A percentile compares a stretch with the other conserved stretches of the same genome.
These are phyloP conservation scores for Trichophyton verrucosum DNA, from an alignment of 2,329 filamentous ascomycete species.

Conservation along the genomic window DNA sequence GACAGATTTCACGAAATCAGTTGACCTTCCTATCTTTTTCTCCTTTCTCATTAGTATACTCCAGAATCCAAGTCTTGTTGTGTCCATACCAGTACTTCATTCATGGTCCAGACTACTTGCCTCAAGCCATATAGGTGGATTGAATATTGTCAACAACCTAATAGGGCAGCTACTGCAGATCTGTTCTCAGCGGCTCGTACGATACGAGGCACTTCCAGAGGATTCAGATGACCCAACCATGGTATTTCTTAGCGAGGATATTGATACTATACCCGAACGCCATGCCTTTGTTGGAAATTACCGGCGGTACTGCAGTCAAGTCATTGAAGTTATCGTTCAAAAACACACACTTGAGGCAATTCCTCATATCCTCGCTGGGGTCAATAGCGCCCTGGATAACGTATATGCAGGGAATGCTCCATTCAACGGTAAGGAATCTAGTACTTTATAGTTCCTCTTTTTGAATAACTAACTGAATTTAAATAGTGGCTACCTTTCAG, in stretches of 20 bases:
- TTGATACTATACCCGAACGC: constrained; percentile 83
- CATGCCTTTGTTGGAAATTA: constrained; percentile 96
- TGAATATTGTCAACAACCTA: constrained; percentile 45
- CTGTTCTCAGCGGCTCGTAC: constrained; percentile 69
- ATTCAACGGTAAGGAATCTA: constrained; percentile 47
- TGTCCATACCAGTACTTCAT: constrained; percentile 85
- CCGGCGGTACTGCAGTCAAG: constrained; percentile 71
- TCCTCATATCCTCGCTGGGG: constrained; percentile 68
- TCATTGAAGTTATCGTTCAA: constrained; percentile 78
- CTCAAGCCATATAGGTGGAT: constrained; percentile 53
- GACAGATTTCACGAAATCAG: constrained; percentile 48
- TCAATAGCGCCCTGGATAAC: constrained; percentile 60
- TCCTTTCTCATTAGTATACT: constrained; percentile 67
- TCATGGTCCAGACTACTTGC: constrained; percentile 76
- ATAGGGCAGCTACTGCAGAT: constrained; percentile 68
- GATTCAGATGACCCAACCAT: constrained; percentile 69
- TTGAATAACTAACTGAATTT: neutral
- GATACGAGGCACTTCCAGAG: constrained; percentile 76
- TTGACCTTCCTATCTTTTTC: constrained; percentile 63
- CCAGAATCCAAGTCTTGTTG: constrained; percentile 73
- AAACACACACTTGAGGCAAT: constrained; percentile 75
- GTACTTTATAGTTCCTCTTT: neutral
- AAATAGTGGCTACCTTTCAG: constrained; percentile 26
- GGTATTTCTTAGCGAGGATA: constrained; percentile 78
- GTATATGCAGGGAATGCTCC: constrained; percentile 59